A percentile compares a stretch with the other conserved stretches of the same genome.
phyloP scores from a whole-genome alignment of 257 asterid genomes.

The Ajuga chamaepitys region DNA sequence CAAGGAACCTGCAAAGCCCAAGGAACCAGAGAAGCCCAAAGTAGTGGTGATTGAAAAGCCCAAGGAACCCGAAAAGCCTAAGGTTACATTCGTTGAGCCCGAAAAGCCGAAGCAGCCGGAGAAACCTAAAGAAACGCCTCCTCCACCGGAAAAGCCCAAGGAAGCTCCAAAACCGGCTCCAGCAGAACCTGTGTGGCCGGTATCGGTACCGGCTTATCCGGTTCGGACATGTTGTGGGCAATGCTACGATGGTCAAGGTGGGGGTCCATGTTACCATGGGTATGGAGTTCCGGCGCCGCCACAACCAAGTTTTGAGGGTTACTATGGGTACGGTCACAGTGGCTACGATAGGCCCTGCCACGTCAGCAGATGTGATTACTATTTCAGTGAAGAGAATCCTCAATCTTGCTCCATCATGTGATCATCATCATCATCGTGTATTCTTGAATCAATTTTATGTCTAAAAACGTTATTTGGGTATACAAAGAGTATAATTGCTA shows the following conservation, averaged over 20 bases:
- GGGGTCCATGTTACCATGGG: constrained; percentile 48
- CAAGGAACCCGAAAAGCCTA: constrained; percentile 22
- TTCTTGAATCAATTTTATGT: too few relatives aligned
- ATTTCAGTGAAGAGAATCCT: constrained; percentile 48
- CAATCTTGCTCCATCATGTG: constrained; percentile 49
- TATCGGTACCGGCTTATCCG: constrained; percentile 16
- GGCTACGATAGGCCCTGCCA: constrained; percentile 21
- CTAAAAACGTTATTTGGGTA: neutral
- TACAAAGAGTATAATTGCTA: neutral
- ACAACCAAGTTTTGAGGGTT: constrained; percentile 28
- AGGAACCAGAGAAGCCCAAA: constrained; percentile 9
- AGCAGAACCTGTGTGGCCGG: neutral
- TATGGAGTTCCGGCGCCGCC: constrained; percentile 42
- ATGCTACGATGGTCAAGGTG: constrained; percentile 37
- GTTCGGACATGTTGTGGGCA: constrained; percentile 30
- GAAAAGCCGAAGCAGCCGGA: constrained; percentile 17
- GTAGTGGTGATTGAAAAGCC: constrained; percentile 15
- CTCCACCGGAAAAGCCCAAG: constrained; percentile 3
- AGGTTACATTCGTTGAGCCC: neutral
- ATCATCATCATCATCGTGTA: neutral
- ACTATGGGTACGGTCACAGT: constrained; percentile 17
- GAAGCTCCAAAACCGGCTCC: constrained; percentile 4
- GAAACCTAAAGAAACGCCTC: neutral
- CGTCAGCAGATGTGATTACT: constrained; percentile 33
- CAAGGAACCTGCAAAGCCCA: constrained; percentile 12